Evolutionary conservation across 345 rosid species (phyloP).

Genomic region (Adansonia digitata): DNA sequence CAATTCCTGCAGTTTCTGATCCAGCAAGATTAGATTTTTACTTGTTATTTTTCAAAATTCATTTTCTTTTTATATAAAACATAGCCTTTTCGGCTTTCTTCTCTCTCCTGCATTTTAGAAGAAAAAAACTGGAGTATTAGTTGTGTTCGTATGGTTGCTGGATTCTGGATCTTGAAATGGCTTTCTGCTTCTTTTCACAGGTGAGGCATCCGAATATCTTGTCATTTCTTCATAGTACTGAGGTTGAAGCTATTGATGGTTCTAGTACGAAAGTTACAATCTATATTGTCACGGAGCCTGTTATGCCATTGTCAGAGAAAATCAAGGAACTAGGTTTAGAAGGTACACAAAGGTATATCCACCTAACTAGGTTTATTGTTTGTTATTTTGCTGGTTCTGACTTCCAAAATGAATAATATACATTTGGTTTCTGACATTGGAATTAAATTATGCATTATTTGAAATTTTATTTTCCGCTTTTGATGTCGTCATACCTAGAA

Average conservation of each 20-base stretch:
- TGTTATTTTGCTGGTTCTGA: neutral
- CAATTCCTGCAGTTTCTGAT: neutral
- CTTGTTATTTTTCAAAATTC: neutral
- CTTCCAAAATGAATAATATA: neutral
- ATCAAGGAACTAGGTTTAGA: slow-evolving; percentile 87
- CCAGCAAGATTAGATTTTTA: neutral
- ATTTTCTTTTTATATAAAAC: neutral
- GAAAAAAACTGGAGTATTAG: neutral
- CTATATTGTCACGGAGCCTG: slow-evolving; percentile 97
- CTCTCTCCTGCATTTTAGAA: neutral
- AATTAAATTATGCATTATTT: neutral
- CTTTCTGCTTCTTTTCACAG: slow-evolving; percentile 34
- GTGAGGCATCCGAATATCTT: slow-evolving; percentile 96
- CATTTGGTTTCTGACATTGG: neutral
- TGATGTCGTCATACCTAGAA: neutral
- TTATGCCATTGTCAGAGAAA: slow-evolving; percentile 92
- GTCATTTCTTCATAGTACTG: slow-evolving; percentile 91
- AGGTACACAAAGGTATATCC: slow-evolving; percentile 76
- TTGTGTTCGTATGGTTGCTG: neutral
- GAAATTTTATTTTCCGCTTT: neutral
- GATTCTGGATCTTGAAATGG: neutral
- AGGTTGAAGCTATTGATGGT: slow-evolving; percentile 76
- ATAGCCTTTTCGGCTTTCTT: neutral
- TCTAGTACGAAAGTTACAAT: slow-evolving; percentile 63
- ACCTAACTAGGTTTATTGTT: slow-evolving; percentile 5